Percentiles rank a stretch among this genome's conserved stretches.
Evolutionary conservation across 768 basidiomycete species (phyloP).

Genomic region (Pisolithus marmoratus): DNA sequence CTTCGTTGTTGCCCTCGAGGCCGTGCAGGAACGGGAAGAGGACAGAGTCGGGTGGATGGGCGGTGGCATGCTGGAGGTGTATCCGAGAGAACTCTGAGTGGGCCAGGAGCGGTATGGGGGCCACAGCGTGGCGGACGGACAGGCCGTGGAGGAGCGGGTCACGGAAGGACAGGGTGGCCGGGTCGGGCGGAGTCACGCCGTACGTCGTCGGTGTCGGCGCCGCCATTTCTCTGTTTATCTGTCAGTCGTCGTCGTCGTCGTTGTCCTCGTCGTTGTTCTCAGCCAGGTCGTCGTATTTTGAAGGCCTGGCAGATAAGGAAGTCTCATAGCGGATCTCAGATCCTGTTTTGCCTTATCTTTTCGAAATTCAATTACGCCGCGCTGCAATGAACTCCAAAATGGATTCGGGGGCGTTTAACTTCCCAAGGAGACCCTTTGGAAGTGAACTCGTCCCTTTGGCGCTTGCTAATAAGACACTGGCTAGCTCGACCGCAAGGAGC

Average conservation of each 20-base stretch:
- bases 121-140: constrained; percentile 18
- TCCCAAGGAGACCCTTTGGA: too few species aligned
- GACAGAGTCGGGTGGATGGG: constrained; percentile 73
- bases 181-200: constrained; percentile 2
- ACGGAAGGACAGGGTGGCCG: constrained; percentile 13
- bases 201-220: neutral
- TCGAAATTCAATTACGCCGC: neutral
- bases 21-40: constrained; percentile 90
- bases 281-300: neutral
- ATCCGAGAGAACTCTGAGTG: constrained; percentile 50
- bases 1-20: constrained; percentile 72
- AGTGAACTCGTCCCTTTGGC: too few species aligned
- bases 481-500: too few species aligned
- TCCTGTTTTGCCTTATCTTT: neutral
- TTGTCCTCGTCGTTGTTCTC: neutral
- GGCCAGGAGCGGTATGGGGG: constrained; percentile 38
- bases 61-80: constrained; percentile 55
- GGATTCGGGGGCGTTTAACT: neutral
- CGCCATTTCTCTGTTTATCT: neutral
- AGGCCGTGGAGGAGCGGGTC: constrained; percentile 14
- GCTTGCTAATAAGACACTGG: too few species aligned
- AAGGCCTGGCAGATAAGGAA: neutral
- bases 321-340: neutral
- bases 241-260: constrained; percentile 1
- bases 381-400: neutral